Evolutionary conservation across 768 basidiomycete species (phyloP), one percentile per base, ranked within the genome.

Genomic region (Favolaschia claudopus): DNA sequence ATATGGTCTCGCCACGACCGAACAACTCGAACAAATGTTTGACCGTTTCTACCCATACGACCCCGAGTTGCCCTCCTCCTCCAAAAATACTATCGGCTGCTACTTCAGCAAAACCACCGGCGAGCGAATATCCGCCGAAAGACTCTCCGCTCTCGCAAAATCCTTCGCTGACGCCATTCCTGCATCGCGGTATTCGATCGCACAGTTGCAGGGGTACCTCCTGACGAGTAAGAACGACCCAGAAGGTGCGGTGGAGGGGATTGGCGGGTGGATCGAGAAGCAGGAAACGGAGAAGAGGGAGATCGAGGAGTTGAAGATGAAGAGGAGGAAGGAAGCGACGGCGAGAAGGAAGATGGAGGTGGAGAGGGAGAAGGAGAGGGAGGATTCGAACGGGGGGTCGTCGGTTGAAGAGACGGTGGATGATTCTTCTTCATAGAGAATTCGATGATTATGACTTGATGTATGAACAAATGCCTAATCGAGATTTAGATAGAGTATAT

Each of bases 201-300:
- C 78, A 15, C 72, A 76, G 47, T 69, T 80, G 3, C 77, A 78
- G 55, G 77, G 74, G 2, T 79, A 72, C 57, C 60, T 79, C 34
- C 66, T 80, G 22, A 46, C 31, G 33, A 20, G 47, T n/a, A 65
- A 65, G 43, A 62, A 57, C 25, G 49, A 65, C 17, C 64, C 64
- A 3, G 55, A 66, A 43, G 48, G 31, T n/a, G 60, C 60, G 49
- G 10, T 55, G 13, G 37, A 22, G 36, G 60, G 54, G 8, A 29
- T 61, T 8, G 54, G 48, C 10, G 54, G 24, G 43, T 61, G 60
- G 60, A 40, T 56, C 14, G 60, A 27, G 48, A 19, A 2, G 48
- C 60, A 61, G 60, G 54, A 61, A 44, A 24, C 25, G 60, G 60
- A 51, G 54, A 39, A 32, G 43, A n/a, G 42, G 5, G 60, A 55